Evolutionary conservation across 2,329 filamentous ascomycete species (phyloP).

Genomic region (Colletotrichum sp.): DNA sequence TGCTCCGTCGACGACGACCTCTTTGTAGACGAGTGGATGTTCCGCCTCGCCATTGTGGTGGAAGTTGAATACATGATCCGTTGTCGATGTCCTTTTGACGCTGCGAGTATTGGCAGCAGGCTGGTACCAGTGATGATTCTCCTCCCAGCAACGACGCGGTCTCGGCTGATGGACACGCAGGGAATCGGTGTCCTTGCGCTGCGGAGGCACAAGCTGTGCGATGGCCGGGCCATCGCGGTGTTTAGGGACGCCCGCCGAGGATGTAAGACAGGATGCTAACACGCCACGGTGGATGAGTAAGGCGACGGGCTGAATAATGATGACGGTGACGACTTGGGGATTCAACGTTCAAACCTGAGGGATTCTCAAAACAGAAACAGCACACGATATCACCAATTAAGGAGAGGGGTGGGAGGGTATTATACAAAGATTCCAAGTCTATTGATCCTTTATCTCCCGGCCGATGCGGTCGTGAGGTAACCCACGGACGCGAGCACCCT

Average conservation of each 20-base stretch:
- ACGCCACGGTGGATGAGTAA: background rate
- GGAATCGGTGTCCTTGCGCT: background rate
- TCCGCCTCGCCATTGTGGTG: constrained; percentile 21
- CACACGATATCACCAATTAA: background rate
- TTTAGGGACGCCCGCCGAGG: background rate
- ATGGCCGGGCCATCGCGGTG: background rate
- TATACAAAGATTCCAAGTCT: background rate
- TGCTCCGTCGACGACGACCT: constrained; percentile 24
- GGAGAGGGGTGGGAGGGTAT: background rate
- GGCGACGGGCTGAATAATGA: background rate
- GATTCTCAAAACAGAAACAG: background rate
- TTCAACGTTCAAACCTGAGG: background rate
- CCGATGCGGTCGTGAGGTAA: background rate
- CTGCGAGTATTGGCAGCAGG: background rate
- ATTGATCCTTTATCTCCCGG: background rate
- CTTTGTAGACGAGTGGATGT: constrained; percentile 28
- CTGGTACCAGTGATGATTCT: background rate
- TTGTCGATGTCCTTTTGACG: too few relatives aligned
- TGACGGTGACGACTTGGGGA: background rate
- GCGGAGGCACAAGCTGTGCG: background rate
- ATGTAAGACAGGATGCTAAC: background rate
- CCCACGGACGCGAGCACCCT: background rate
- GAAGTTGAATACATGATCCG: background rate
- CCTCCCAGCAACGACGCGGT: background rate
- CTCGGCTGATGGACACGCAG: background rate